Percentiles rank a stretch among this genome's conserved stretches.
These are phyloP conservation scores for Hyphopichia buzzinii DNA, from an alignment of 1,139 yeast species.

Conservation along the genomic window DNA sequence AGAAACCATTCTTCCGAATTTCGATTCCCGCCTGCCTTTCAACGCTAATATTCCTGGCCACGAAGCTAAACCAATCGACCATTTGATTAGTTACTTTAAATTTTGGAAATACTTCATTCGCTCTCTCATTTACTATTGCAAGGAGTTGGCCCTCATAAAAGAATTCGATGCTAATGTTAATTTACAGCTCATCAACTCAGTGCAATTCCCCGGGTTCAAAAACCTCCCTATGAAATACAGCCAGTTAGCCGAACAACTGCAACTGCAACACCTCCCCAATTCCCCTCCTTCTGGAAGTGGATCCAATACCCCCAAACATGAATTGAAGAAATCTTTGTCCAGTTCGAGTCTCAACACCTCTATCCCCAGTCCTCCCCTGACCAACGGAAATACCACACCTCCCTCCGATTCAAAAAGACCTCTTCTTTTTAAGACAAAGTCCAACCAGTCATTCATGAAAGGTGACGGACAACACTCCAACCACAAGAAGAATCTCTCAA, in stretches of 20 bases:
- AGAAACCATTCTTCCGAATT: constrained; percentile 35
- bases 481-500: constrained; percentile 1
- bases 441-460: constrained; percentile 22
- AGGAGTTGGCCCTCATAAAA: constrained; percentile 61
- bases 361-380: background rate
- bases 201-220: constrained; percentile 53
- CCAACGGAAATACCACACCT: constrained; percentile 5
- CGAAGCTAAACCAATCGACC: constrained; percentile 49
- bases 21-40: constrained; percentile 39
- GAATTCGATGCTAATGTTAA: constrained; percentile 68
- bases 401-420: constrained; percentile 22
- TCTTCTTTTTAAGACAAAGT: constrained; percentile 31
- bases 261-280: constrained; percentile 1
- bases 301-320: constrained; percentile 24
- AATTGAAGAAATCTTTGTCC: constrained; percentile 21
- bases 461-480: background rate
- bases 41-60: constrained; percentile 37
- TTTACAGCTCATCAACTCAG: constrained; percentile 57
- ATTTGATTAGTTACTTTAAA: constrained; percentile 56
- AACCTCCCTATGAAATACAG: constrained; percentile 26
- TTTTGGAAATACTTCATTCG: constrained; percentile 70
- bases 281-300: constrained; percentile 19
- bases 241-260: constrained; percentile 4
- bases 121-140: constrained; percentile 58
- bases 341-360: constrained; percentile 11